Percentiles rank a stretch among this genome's conserved stretches.
Evolutionary conservation across 2,329 filamentous ascomycete genomes (phyloP).

Genomic region (Sporothrix brunneoviolacea): DNA sequence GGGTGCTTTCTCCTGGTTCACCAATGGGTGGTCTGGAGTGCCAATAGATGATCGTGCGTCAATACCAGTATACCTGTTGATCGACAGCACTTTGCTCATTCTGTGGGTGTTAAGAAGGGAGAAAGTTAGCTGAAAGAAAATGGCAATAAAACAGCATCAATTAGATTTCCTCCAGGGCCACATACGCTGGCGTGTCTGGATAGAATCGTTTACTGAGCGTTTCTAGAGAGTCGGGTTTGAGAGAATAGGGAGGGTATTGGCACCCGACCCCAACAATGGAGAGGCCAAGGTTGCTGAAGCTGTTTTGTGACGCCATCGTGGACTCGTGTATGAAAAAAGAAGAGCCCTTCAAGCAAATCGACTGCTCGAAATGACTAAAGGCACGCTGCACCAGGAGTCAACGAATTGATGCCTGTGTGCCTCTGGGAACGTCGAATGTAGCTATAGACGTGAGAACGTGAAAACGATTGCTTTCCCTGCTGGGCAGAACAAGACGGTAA

Average conservation of each 20-base stretch:
- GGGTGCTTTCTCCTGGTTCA: constrained; percentile 49
- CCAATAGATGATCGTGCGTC: constrained; percentile 57
- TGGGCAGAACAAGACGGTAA: too few relatives aligned
- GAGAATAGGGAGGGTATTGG: constrained; percentile 52
- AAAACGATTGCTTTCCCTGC: too few relatives aligned
- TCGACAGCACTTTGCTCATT: constrained; percentile 56
- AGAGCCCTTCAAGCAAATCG: too few relatives aligned
- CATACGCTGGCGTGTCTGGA: constrained; percentile 53
- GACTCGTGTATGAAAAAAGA: too few relatives aligned
- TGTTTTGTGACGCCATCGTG: constrained; percentile 36
- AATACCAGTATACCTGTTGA: constrained; percentile 60
- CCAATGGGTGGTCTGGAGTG: constrained; percentile 52
- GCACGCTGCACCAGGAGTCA: too few relatives aligned
- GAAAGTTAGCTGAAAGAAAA: neutral
- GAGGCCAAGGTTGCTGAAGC: constrained; percentile 48
- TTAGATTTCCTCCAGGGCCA: too few relatives aligned
- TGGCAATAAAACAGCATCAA: too few relatives aligned
- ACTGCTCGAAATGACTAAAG: too few relatives aligned
- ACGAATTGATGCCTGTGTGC: too few relatives aligned
- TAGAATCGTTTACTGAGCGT: constrained; percentile 51
- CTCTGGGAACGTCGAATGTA: too few relatives aligned
- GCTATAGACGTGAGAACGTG: too few relatives aligned
- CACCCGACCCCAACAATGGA: constrained; percentile 53
- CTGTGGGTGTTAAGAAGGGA: constrained; percentile 28
- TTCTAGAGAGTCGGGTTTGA: constrained; percentile 45